Percentiles rank a stretch among this genome's conserved stretches.
These are phyloP conservation scores for Colletotrichum tamarilloi DNA, from an alignment of 2,329 filamentous ascomycete genomes.

Conservation along the genomic window DNA sequence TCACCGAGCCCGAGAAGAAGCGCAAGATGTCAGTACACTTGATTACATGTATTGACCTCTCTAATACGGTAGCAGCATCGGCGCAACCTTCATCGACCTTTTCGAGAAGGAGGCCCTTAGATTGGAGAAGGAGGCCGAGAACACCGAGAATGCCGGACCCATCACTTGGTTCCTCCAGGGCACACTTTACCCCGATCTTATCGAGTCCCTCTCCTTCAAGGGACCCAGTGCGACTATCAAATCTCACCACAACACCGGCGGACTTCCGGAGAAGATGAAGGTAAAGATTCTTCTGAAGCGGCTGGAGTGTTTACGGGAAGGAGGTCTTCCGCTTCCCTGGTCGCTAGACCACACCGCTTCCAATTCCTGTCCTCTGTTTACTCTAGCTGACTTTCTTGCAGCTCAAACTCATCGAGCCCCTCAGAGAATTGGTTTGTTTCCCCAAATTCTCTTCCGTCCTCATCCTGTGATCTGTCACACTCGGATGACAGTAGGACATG, in stretches of 20 bases:
- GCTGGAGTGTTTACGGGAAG: background rate
- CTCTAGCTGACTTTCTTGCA: conserved; percentile 29
- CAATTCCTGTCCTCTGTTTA: background rate
- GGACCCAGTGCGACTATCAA: conserved; percentile 57
- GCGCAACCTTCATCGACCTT: conserved; percentile 44
- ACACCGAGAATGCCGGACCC: conserved; percentile 75
- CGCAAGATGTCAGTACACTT: conserved; percentile 74
- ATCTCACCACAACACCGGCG: conserved; percentile 59
- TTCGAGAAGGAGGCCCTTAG: conserved; percentile 67
- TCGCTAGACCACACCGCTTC: no score
- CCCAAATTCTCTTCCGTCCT: no score
- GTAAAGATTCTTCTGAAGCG: conserved; percentile 23
- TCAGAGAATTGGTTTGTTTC: conserved; percentile 23
- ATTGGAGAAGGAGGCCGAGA: conserved; percentile 77
- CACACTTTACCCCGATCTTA: conserved; percentile 39
- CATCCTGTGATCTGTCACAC: no score
- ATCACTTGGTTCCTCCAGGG: conserved; percentile 86
- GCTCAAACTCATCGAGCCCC: conserved; percentile 37
- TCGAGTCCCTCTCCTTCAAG: conserved; percentile 13
- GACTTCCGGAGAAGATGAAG: conserved; percentile 47
- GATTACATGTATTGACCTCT: background rate
- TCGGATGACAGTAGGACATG: no score
- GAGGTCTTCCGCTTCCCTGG: no score
- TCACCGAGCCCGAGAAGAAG: conserved; percentile 86
- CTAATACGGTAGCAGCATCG: conserved; percentile 23